Evolutionary conservation across 179 eudicot genomes (phyloP), one percentile per base, ranked within the genome.

Genomic region (Beta macrorhiza): DNA sequence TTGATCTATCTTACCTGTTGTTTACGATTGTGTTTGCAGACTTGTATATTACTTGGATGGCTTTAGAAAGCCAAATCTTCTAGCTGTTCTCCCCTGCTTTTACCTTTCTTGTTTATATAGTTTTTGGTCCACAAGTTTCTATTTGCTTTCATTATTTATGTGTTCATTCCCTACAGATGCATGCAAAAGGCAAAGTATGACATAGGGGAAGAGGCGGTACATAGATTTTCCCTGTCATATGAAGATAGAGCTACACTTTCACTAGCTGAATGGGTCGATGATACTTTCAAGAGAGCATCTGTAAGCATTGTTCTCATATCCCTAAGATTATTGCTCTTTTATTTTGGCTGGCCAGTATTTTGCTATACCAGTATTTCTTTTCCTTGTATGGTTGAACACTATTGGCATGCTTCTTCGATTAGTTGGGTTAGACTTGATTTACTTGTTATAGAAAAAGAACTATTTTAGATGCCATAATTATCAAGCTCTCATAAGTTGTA

Each of bases 211-310:
- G 99, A 96, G 89, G 98, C 98, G 81, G 95, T 96, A 78, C 89
- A 90, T 85, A 92, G 98, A 59, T 96, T 96, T 83, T 91, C 92
- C 77, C 82, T 96, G 88, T 85, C 99, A 81, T 90, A 96, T 81
- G 99, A 96, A 91, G 99, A 96, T 85, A 91, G 89, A 91, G 99
- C 98, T 37, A 94, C 94, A 32, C 94, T 96, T 78, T 91, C 93
- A 78, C 87, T 96, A 67, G 89, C 96, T 88, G 99, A 96, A 85
- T 96, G 99, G 99, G 97, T 96, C 70, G 99, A 92, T 84, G 90
- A 88, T 67, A 88, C 98, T 85, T 96, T 90, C 83, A 89, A 85
- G 74, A 92, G 86, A 89, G 94, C 93, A 79, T 91, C 97, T 87
- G 99, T 96, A 91, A 86, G 90, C 49, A 75, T 7, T 44, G 11